Percentiles rank a stretch among this genome's conserved stretches.
Evolutionary conservation across 805 yeast species (phyloP).

Genomic region (Wickerhamiella parazyma): DNA sequence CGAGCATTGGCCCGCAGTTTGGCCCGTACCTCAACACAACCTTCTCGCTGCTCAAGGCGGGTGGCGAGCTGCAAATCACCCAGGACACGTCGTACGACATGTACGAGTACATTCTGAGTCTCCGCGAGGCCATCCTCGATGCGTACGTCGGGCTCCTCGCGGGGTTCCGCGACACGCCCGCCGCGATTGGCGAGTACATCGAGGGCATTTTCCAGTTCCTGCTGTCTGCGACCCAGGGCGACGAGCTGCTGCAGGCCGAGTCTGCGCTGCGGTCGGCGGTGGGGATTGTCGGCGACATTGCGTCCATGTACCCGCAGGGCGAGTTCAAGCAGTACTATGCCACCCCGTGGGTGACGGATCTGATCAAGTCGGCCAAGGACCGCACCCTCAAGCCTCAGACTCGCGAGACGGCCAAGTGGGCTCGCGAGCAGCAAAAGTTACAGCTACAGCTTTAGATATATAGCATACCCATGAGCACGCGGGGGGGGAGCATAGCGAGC

Average conservation of each 20-base stretch:
- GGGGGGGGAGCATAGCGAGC: too few relatives aligned
- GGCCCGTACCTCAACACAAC: slow-evolving; percentile 65
- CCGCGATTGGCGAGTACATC: slow-evolving; percentile 49
- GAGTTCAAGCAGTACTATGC: slow-evolving; percentile 50
- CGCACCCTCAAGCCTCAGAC: slow-evolving; percentile 50
- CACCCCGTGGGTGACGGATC: slow-evolving; percentile 67
- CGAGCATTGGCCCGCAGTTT: slow-evolving; percentile 69
- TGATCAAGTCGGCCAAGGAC: slow-evolving; percentile 62
- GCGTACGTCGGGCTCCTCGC: slow-evolving; percentile 92
- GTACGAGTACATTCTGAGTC: slow-evolving; percentile 54
- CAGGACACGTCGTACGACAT: slow-evolving; percentile 55
- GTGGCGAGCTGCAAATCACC: slow-evolving; percentile 21
- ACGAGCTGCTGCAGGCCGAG: slow-evolving; percentile 48
- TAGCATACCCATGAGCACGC: too few relatives aligned
- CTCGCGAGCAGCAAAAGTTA: slow-evolving; percentile 67
- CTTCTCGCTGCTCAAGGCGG: slow-evolving; percentile 46
- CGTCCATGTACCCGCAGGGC: slow-evolving; percentile 72
- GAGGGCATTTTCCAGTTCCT: slow-evolving; percentile 60
- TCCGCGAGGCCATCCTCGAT: slow-evolving; percentile 84
- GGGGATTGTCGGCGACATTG: slow-evolving; percentile 87
- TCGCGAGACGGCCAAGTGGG: slow-evolving; percentile 94
- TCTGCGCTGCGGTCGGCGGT: slow-evolving; percentile 68
- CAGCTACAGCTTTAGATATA: background rate
- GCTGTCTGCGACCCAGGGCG: slow-evolving; percentile 43
- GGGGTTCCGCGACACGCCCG: slow-evolving; percentile 63